Evolutionary conservation across 139 green algal genomes (phyloP).

Genomic region (Pycnococcus provasolii): DNA sequence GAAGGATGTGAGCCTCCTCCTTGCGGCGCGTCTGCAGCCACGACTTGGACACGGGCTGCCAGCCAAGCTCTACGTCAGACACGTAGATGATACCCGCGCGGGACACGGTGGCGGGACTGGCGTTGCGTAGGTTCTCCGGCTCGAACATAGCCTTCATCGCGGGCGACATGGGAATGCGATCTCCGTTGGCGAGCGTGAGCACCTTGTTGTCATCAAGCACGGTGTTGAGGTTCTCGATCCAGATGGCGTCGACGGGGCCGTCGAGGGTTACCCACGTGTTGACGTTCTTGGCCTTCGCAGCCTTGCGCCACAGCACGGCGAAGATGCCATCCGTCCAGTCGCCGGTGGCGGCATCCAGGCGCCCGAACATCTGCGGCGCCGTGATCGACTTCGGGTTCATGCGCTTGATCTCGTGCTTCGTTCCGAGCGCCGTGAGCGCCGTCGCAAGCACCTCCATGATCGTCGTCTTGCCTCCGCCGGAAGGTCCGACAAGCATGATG

Average conservation of each 20-base stretch:
- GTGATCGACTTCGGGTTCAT: constrained; percentile 89
- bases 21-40: constrained; percentile 58
- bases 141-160: constrained; percentile 90
- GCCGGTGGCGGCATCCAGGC: constrained; percentile 72
- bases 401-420: constrained; percentile 79
- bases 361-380: constrained; percentile 75
- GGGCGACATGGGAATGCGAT: constrained; percentile 79
- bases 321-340: constrained; percentile 96
- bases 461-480: constrained; percentile 71
- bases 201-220: constrained; percentile 95
- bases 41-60: constrained; percentile 64
- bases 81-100: constrained; percentile 93
- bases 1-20: constrained; percentile 45
- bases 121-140: constrained; percentile 87
- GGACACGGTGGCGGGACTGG: constrained; percentile 85
- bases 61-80: constrained; percentile 75
- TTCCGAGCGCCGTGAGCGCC: constrained; percentile 70
- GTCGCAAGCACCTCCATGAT: constrained; percentile 73
- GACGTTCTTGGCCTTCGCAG: constrained; percentile 77
- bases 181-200: constrained; percentile 90
- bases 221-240: constrained; percentile 97
- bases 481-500: constrained; percentile 85
- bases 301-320: constrained; percentile 77
- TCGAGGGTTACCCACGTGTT: constrained; percentile 94
- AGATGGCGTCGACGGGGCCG: constrained; percentile 90